Base-by-base conservation (phyloP, 495 filamentous ascomycete species). In the Chaetomium fimeti region DNA sequence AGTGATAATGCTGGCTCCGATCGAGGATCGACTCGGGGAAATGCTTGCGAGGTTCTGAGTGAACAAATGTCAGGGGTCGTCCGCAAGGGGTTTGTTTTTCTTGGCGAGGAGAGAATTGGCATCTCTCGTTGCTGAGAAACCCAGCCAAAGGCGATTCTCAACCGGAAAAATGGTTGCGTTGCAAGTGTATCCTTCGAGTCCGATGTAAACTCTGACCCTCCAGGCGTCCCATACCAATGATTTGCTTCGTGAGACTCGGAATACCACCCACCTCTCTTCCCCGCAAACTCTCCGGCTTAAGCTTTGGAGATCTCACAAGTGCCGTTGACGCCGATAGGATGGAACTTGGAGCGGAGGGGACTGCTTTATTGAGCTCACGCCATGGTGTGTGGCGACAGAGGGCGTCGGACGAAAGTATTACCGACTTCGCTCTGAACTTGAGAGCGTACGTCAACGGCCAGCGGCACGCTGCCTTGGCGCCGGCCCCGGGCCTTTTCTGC, bases 261-360 rank as follows among this genome's bases (percentile, higher is more conserved):
- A 70, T 66, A 57, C 65, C 66, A 71, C 68, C 62, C 68, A 67
- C 28, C 57, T 65, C 61, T 12, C 59, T 65, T 63, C 64, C 68
- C 69, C 60, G 57, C 60, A 68, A 67, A 60, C 25, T 24, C 40
- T 42, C 60, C 32, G 60, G 32, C 29, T 38, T 57, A 70, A 68
- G 64, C 60, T 68, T 65, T 59, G 70, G 45, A 56, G 69, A 67
- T 69, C 69, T 62, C 52, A 66, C 70, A 70, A 72, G 67, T 74
- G 70, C 70, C 72, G 72, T 59, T 45, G 40, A 55, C 29, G 63
- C 63, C 64, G 63, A 62, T 52, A 28, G 49, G 61, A 68, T 69
- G 68, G 60, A 51, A 70, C 68, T 53, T 54, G 38, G 64, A 53
- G 29, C 72, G 72, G 68, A 62, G 62, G 38, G 27, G 28, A 47